These are phyloP conservation scores for Trapa incisa DNA, from an alignment of 345 rosid species.

Conservation along the genomic window DNA sequence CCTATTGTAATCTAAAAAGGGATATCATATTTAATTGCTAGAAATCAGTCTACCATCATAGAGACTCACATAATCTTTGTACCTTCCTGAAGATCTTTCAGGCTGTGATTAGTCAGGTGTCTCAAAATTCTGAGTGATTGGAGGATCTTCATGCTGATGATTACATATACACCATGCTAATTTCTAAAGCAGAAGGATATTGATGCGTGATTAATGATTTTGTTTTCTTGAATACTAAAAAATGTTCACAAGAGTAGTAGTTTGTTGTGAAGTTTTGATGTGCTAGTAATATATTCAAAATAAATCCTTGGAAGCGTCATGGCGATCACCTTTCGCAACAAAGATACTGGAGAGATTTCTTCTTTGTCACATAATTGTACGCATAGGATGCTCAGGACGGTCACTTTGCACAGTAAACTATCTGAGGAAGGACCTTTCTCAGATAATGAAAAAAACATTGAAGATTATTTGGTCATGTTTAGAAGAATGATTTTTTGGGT, in stretches of 20 bases:
- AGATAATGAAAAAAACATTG: no score
- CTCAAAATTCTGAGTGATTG: background rate
- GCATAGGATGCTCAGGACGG: no score
- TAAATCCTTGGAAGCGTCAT: background rate
- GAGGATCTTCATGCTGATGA: background rate
- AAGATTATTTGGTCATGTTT: background rate
- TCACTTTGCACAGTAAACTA: no score
- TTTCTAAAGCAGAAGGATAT: background rate
- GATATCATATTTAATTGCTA: background rate
- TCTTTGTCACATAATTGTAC: no score
- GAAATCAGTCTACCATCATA: background rate
- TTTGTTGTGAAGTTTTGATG: background rate
- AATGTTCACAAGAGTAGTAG: no score
- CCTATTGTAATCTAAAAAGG: no score
- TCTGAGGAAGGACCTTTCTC: no score
- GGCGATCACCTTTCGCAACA: no score
- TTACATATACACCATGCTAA: background rate
- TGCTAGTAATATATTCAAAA: background rate
- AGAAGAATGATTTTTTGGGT: background rate
- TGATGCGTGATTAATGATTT: no score
- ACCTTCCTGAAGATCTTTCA: background rate
- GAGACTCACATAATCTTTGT: background rate
- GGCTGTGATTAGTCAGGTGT: background rate
- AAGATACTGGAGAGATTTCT: no score
- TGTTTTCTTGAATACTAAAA: no score